phyloP scores from a whole-genome alignment of 345 rosid genomes.

The Limnanthes douglasii region DNA sequence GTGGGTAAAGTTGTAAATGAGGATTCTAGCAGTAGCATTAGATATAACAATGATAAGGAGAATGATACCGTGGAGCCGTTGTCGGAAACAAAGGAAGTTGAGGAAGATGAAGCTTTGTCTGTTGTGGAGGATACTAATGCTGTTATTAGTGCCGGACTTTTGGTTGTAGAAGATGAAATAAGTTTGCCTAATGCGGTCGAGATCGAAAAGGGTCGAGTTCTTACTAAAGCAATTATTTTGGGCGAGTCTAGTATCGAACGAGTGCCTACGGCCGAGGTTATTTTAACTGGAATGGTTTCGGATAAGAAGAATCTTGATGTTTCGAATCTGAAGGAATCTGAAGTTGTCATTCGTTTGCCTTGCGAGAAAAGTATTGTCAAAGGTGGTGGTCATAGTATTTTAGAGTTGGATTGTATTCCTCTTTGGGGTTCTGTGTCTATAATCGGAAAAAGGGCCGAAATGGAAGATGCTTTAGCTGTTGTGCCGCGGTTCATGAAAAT shows the following conservation, averaged over 20 bases:
- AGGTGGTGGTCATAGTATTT: constrained; percentile 50
- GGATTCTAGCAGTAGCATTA: constrained; percentile 7
- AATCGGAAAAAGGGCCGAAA: constrained; percentile 81
- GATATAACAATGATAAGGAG: too few species aligned
- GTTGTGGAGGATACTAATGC: constrained; percentile 32
- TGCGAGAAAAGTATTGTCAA: constrained; percentile 26
- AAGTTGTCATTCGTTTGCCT: constrained; percentile 52
- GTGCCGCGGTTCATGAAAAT: constrained; percentile 50
- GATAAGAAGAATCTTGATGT: constrained; percentile 23
- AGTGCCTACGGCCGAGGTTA: constrained; percentile 47
- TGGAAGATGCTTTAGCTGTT: constrained; percentile 73
- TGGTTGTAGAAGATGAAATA: constrained; percentile 37
- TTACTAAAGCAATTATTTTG: constrained; percentile 52
- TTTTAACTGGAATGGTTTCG: constrained; percentile 25
- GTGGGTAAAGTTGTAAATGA: constrained; percentile 10
- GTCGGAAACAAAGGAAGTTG: constrained; percentile 30
- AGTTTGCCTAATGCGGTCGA: constrained; percentile 28
- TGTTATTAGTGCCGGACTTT: constrained; percentile 31
- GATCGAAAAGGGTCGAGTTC: constrained; percentile 30
- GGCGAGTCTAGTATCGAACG: constrained; percentile 39
- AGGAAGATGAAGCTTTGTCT: constrained; percentile 32
- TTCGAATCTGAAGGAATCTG: constrained; percentile 29
- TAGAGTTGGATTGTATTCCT: constrained; percentile 75
- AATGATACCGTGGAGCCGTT: constrained; percentile 9
- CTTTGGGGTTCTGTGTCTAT: constrained; percentile 75